phyloP scores from a whole-genome alignment of 192 early-diverging fungal species.

The Lobulomyces angularis region DNA sequence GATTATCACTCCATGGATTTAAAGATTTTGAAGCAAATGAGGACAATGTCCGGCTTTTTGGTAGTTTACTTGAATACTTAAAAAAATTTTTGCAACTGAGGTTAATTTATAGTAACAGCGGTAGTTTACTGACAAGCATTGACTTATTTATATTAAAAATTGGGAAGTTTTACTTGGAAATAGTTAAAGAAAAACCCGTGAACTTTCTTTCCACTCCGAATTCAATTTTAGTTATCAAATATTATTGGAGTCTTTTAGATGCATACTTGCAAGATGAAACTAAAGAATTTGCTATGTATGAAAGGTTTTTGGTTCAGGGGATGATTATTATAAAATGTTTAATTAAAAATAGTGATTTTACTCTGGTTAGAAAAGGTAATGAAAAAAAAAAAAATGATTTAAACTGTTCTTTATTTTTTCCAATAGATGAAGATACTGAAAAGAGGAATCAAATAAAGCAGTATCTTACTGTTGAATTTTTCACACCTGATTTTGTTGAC shows the following conservation, averaged over 20 bases:
- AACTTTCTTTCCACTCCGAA: conserved; percentile 50
- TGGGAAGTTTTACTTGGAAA: conserved; percentile 68
- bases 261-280: conserved; percentile 3
- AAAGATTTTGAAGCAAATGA: conserved; percentile 25
- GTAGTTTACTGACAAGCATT: conserved; percentile 22
- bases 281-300: conserved; percentile 18
- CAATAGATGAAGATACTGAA: too few relatives aligned
- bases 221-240: conserved; percentile 49
- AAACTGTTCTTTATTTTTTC: not conserved
- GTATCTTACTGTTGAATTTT: too few relatives aligned
- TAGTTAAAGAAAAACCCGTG: conserved; percentile 52
- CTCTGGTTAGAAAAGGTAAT: too few relatives aligned
- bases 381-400: conserved; percentile 8
- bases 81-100: conserved; percentile 37
- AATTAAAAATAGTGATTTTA: conserved; percentile 39
- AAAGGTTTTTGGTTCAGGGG: conserved; percentile 62
- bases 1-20: conserved; percentile 67
- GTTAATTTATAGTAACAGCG: conserved; percentile 21
- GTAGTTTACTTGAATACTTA: conserved; percentile 26
- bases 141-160: conserved; percentile 36
- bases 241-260: conserved; percentile 61
- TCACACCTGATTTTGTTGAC: conserved; percentile 57
- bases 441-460: conserved; percentile 45
- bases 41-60: not conserved
- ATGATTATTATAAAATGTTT: conserved; percentile 52